These are phyloP conservation scores for Grosmannia clavigera DNA, from an alignment of 2,329 filamentous ascomycete species.

Conservation along the genomic window DNA sequence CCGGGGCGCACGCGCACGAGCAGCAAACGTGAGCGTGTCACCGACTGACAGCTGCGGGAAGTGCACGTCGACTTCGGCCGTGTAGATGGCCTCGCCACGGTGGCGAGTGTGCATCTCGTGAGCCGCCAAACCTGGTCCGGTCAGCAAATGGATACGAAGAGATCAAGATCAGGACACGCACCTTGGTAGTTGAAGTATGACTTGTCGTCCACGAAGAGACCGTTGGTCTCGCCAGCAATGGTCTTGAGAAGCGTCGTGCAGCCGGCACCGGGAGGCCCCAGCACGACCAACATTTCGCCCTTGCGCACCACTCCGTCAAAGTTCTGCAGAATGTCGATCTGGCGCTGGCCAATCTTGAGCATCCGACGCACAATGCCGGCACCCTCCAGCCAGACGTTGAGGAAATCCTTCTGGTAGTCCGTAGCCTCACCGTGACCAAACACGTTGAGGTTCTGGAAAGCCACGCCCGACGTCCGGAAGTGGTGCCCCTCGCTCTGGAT, in stretches of 20 bases:
- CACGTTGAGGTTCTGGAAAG: constrained; percentile 56
- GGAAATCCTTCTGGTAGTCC: constrained; percentile 58
- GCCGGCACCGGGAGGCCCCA: constrained; percentile 60
- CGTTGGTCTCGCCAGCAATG: constrained; percentile 70
- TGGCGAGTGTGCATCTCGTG: constrained; percentile 67
- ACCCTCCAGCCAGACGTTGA: constrained; percentile 45
- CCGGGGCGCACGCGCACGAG: constrained; percentile 53
- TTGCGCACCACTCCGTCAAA: constrained; percentile 57
- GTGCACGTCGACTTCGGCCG: constrained; percentile 71
- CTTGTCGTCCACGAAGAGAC: constrained; percentile 57
- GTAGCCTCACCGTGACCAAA: constrained; percentile 55
- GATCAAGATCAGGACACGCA: constrained; percentile 16
- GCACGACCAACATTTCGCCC: constrained; percentile 65
- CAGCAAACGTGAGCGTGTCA: constrained; percentile 68
- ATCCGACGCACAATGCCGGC: constrained; percentile 32
- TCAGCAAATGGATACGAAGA: constrained; percentile 18
- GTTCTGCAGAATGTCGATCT: constrained; percentile 55
- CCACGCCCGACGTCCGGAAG: constrained; percentile 50
- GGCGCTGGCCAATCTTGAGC: constrained; percentile 38
- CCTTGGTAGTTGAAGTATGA: constrained; percentile 77
- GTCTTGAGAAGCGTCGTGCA: constrained; percentile 82
- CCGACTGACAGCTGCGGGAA: constrained; percentile 67
- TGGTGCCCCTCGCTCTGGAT: constrained; percentile 37
- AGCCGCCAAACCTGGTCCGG: constrained; percentile 37
- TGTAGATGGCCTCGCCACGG: constrained; percentile 78